These are phyloP conservation scores for Malus orientalis DNA, from an alignment of 306 rosid species.

Conservation along the genomic window DNA sequence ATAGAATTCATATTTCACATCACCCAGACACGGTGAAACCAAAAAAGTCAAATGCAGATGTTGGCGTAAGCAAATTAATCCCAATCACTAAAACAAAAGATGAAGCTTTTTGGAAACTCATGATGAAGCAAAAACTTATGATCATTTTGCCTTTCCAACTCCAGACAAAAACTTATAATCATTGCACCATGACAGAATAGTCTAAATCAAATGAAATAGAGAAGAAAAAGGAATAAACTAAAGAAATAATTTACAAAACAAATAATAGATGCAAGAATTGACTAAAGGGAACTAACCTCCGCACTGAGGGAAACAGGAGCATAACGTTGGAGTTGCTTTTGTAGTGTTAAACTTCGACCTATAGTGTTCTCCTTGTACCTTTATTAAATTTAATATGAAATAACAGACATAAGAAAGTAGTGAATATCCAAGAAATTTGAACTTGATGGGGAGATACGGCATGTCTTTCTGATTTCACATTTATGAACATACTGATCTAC, in stretches of 20 bases:
- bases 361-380: constrained; percentile 66
- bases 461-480: not conserved
- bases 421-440: not conserved
- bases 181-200: not conserved
- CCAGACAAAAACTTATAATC: not conserved
- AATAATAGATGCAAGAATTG: not conserved
- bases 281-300: constrained; percentile 43
- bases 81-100: not conserved
- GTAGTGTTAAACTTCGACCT: constrained; percentile 52
- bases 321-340: constrained; percentile 72
- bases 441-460: not conserved
- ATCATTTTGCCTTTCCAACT: not conserved
- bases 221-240: not conserved
- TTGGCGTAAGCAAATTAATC: not conserved
- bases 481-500: not conserved
- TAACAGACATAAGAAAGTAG: constrained; percentile 20
- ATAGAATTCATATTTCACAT: not conserved
- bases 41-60: not conserved
- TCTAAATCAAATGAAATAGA: not conserved
- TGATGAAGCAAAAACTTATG: not conserved
- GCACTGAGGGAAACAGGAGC: constrained; percentile 63
- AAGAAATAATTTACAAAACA: not conserved
- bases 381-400: constrained; percentile 17
- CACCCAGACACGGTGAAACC: not conserved
- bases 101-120: not conserved